Conservation (phyloP, 805 yeast species). For the Wickerhamiella alocasiicola region DNA sequence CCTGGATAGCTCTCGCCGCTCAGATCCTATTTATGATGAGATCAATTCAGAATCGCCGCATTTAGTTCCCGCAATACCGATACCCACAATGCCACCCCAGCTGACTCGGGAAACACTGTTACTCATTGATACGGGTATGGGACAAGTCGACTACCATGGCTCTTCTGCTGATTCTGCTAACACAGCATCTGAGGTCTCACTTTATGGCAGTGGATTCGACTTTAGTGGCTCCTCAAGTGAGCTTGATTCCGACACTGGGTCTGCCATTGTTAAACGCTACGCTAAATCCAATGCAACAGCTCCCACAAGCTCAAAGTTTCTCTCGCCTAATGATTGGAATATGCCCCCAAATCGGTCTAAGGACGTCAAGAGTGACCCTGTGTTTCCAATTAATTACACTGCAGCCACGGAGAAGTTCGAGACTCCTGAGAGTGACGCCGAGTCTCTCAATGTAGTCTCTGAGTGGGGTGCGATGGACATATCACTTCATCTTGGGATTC, state of each 20-base stretch:
- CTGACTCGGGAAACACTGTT: slow-evolving; percentile 39
- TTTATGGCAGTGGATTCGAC: slow-evolving; percentile 3
- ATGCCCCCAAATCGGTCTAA: slow-evolving; percentile 4
- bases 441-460: background rate
- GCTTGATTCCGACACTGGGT: background rate
- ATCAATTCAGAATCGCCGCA: slow-evolving; percentile 1
- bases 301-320: slow-evolving; percentile 1
- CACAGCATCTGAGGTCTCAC: slow-evolving; percentile 11
- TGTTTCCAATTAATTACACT: background rate
- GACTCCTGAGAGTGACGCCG: background rate
- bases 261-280: background rate
- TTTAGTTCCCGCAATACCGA: slow-evolving; percentile 40
- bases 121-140: slow-evolving; percentile 24
- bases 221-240: slow-evolving; percentile 1
- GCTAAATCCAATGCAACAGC: background rate
- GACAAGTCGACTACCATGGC: slow-evolving; percentile 15
- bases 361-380: background rate
- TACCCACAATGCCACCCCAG: slow-evolving; percentile 56
- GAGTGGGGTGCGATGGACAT: no score
- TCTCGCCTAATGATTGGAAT: slow-evolving; percentile 1
- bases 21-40: slow-evolving; percentile 18
- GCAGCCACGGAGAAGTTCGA: background rate
- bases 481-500: background rate
- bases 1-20: slow-evolving; percentile 39
- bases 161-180: slow-evolving; percentile 12